Percentiles rank a stretch among this genome's conserved stretches.
Conservation (phyloP, 306 rosid genomes). For the Acacia acuminata region DNA sequence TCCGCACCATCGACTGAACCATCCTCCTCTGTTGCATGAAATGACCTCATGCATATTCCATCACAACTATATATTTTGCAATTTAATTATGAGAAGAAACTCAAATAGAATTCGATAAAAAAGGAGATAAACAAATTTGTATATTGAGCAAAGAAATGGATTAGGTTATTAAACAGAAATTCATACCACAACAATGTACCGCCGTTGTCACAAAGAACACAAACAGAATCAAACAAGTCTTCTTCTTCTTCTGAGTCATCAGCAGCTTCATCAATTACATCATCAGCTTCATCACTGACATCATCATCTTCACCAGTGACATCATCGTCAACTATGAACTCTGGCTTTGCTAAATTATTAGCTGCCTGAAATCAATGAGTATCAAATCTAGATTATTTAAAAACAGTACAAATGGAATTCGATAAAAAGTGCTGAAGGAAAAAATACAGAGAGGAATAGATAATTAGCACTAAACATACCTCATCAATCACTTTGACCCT, state of each 20-base stretch:
- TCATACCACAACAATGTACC: slow-evolving; percentile 72
- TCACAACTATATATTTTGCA: slow-evolving; percentile 66
- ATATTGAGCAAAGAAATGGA: neutral
- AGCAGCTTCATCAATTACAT: slow-evolving; percentile 43
- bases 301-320: slow-evolving; percentile 54
- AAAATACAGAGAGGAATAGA: slow-evolving; percentile 19
- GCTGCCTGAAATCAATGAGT: slow-evolving; percentile 53
- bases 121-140: neutral
- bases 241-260: slow-evolving; percentile 67
- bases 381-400: slow-evolving; percentile 15
- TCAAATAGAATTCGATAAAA: neutral
- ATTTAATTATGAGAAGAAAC: slow-evolving; percentile 8
- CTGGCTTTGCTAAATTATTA: slow-evolving; percentile 52
- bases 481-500: slow-evolving; percentile 51
- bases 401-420: slow-evolving; percentile 17
- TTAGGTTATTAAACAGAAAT: slow-evolving; percentile 9
- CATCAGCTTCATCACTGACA: slow-evolving; percentile 47
- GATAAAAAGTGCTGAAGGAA: neutral
- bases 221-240: slow-evolving; percentile 76
- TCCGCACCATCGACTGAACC: slow-evolving; percentile 34
- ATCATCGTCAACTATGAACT: slow-evolving; percentile 71
- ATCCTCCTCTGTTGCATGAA: slow-evolving; percentile 70
- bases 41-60: slow-evolving; percentile 91
- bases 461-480: slow-evolving; percentile 48
- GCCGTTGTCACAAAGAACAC: slow-evolving; percentile 92